These are phyloP conservation scores for Penicillium ucsense DNA, from an alignment of 495 filamentous ascomycete species.

Conservation along the genomic window DNA sequence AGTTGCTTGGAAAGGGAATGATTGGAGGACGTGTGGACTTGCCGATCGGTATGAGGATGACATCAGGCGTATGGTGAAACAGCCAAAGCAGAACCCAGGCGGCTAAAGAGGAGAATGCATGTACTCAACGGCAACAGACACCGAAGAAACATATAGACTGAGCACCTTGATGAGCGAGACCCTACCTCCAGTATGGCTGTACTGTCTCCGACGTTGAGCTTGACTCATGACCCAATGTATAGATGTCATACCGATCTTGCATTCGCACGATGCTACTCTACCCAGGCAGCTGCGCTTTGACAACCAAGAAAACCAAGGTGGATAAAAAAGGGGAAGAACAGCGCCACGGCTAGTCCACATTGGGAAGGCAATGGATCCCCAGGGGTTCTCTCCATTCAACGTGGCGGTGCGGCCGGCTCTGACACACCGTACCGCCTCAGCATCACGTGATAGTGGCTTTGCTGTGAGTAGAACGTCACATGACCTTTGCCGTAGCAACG, in stretches of 20 bases:
- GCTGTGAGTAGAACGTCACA: not conserved
- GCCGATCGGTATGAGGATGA: constrained; percentile 27
- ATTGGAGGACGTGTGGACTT: constrained; percentile 16
- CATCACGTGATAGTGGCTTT: not conserved
- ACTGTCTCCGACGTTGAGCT: no score
- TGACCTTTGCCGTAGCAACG: constrained; percentile 5
- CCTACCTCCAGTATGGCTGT: no score
- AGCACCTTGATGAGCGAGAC: no score
- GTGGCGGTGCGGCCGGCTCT: not conserved
- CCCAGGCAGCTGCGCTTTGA: not conserved
- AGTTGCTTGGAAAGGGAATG: constrained; percentile 6
- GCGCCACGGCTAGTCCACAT: not conserved
- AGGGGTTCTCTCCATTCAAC: not conserved
- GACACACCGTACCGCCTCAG: no score
- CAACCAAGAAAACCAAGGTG: not conserved
- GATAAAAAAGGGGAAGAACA: not conserved
- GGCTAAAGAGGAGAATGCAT: constrained; percentile 9
- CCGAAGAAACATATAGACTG: not conserved
- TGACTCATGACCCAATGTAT: no score
- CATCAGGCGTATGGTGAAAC: constrained; percentile 39
- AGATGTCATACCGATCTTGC: not conserved
- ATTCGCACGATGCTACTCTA: not conserved
- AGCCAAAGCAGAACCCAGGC: constrained; percentile 9
- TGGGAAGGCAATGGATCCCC: not conserved
- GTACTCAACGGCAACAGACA: not conserved